Evolutionary conservation across 148 eudicot species (phyloP).

Genomic region (Chenopodium formosanum): DNA sequence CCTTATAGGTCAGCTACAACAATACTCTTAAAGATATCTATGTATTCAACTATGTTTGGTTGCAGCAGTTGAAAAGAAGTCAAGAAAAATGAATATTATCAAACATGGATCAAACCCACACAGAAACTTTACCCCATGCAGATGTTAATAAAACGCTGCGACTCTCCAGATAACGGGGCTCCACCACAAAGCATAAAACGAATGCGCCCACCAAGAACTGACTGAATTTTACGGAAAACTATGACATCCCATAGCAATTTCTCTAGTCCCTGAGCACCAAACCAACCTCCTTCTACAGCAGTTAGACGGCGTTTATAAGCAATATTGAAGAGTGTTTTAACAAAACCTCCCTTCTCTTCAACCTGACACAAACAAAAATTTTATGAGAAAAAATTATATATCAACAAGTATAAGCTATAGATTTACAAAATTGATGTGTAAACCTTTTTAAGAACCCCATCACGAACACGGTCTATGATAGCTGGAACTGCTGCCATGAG

Average conservation of each 20-base stretch:
- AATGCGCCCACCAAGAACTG: constrained; percentile 84
- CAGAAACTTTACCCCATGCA: constrained; percentile 81
- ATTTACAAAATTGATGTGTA: neutral
- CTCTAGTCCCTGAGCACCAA: constrained; percentile 94
- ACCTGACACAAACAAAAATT: constrained; percentile 44
- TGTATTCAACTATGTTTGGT: neutral
- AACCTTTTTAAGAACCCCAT: constrained; percentile 92
- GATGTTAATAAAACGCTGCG: constrained; percentile 87
- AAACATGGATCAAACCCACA: neutral
- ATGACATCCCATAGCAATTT: constrained; percentile 67
- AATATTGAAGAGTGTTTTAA: constrained; percentile 62
- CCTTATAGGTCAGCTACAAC: neutral
- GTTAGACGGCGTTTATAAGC: constrained; percentile 74
- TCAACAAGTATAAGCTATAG: neutral
- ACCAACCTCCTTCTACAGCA: constrained; percentile 91
- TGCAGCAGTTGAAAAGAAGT: neutral
- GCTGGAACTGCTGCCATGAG: constrained; percentile 97
- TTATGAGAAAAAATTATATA: neutral
- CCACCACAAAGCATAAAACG: constrained; percentile 98
- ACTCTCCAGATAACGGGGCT: constrained; percentile 90
- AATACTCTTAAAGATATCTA: neutral
- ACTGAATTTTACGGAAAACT: constrained; percentile 62
- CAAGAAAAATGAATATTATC: neutral
- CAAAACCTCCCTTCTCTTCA: constrained; percentile 72
- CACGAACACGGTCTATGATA: constrained; percentile 89